Base-by-base conservation (phyloP, 148 eudicot species). In the Fagopyrum esculentum region DNA sequence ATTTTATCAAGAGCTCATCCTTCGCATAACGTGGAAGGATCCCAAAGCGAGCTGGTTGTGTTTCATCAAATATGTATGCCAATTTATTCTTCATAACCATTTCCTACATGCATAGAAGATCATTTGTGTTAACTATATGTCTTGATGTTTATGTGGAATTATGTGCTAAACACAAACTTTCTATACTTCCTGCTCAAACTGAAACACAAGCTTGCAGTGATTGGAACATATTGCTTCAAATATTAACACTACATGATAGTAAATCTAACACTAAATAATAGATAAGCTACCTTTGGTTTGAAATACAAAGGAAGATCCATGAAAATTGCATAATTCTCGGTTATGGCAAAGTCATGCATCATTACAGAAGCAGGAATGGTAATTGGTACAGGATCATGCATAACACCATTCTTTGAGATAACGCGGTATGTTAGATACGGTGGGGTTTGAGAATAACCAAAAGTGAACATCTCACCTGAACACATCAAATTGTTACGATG, bases 331-430 rank as follows among this genome's bases (percentile, higher is more conserved):
- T 89, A 95, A 80, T 90, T 95, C 81, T 92, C 96, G 74, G 96
- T 89, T 79, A 95, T 95, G 75, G 97, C 97, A 81, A 95, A 95
- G 84, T 95, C 99, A 80, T 92, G 99, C 99, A 95, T 92, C 99
- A 95, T 92, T 71, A 95, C 76, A 12, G 99, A 84, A 0, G 82
- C 96, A 35, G 92, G 80, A 68, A 95, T 66, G 16, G 97, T 95
- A 82, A 95, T 95, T 77, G 97, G 97, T 55, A 95, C 99, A 15
- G 99, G 99, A 83, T 92, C 99, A 64, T 87, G 83, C 97, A 95
- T 92, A 74, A 81, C 79, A 61, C 99, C 97, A 72, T 92, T 92
- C 82, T 90, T 90, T 46, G 99, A 87, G 75, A 95, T 87, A 46
- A 95, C 97, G 79, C 99, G 88, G 73, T 95, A 95, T 43, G 97